Base-by-base conservation (phyloP, 352 stramenopile species). In the Blastocystis sp. region DNA sequence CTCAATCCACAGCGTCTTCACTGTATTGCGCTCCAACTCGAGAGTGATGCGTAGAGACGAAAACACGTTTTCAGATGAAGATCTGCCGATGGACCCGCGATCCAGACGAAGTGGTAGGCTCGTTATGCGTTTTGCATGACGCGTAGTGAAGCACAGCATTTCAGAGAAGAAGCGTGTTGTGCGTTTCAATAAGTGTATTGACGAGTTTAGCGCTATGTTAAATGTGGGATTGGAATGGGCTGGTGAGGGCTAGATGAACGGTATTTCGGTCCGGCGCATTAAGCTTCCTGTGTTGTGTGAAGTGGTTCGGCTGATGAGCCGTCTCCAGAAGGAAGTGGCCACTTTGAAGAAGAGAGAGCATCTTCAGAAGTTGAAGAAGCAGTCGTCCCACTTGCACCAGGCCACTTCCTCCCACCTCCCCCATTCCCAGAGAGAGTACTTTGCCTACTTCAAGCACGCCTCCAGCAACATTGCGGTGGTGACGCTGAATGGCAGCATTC, bases 151-250 rank as follows among this genome's bases (percentile, higher is more conserved):
- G 19, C 74, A 84, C n/a, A 84, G 74, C 69, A 84, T 84, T 48
- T 84, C 74, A 9, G 74, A 84, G 60, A 84, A 84, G 57, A 84
- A 43, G 52, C 74, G 74, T 19, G 74, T 84, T 17, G 48, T 84
- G 57, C 74, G 74, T 69, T 84, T 84, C 74, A 84, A 84, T 84
- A 70, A 54, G 24, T 84, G 74, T 45, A 69, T 84, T 52, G 74
- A 84, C 48, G 74, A 62, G 24, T 84, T 84, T 69, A 69, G 65
- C 10, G 65, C 74, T 19, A 84, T 84, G 74, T 28, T 84, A 17
- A 68, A 34, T 59, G 74, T 84, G 21, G 28, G 34, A 28, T 6
- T 24, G 38, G 3, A 42, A 11, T 24, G 24, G 34, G 7, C 14
- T 10, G 7, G 40, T 45, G 65, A 42, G 28, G 28, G 40, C 0